A percentile compares a stretch with the other conserved stretches of the same genome.
These are phyloP conservation scores for Chenopodium quinoa DNA, from an alignment of 148 eudicot genomes.

Conservation along the genomic window DNA sequence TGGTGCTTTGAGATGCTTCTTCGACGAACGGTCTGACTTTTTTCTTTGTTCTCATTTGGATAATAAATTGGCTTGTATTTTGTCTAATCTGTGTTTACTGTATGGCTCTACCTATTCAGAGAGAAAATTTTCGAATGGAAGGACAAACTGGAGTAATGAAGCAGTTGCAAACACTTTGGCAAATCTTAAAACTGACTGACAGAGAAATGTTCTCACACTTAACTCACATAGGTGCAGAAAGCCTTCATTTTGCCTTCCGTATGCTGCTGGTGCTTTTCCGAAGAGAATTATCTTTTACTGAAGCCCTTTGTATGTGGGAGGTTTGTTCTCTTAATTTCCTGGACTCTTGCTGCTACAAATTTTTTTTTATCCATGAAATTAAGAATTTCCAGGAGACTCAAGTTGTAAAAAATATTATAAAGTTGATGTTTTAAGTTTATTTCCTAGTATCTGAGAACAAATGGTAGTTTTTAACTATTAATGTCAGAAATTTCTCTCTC, in stretches of 20 bases:
- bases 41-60: conserved; percentile 11
- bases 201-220: conserved; percentile 84
- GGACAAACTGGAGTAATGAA: conserved; percentile 97
- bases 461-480: background rate
- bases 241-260: conserved; percentile 98
- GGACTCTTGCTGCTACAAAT: background rate
- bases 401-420: background rate
- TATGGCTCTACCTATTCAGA: conserved; percentile 40
- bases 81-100: conserved; percentile 20
- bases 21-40: conserved; percentile 72
- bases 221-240: conserved; percentile 90
- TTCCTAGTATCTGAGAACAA: background rate
- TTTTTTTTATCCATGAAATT: background rate
- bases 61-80: background rate
- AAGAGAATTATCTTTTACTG: conserved; percentile 86
- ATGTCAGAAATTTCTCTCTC: background rate
- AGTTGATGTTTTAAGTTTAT: background rate
- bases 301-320: conserved; percentile 99
- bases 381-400: background rate
- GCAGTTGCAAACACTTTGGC: conserved; percentile 92
- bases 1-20: conserved; percentile 99
- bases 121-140: conserved; percentile 91
- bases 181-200: conserved; percentile 75
- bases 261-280: conserved; percentile 97
- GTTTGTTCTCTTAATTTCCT: conserved; percentile 53